Base-by-base conservation (phyloP, 306 rosid genomes). In the Malus sieversii region DNA sequence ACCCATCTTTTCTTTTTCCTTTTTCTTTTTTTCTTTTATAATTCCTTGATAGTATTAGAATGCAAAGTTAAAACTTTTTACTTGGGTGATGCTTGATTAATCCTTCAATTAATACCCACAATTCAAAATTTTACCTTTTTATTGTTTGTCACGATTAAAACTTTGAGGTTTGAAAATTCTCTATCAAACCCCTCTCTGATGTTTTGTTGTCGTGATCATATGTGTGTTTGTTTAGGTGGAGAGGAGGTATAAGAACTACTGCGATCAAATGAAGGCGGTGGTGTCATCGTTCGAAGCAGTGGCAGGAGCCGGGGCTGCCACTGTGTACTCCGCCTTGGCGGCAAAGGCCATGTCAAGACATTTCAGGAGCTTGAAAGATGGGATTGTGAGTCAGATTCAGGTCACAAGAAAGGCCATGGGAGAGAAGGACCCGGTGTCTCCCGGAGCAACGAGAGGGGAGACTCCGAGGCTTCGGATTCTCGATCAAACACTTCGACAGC, bases 261-360 rank as follows among this genome's bases (percentile, higher is more conserved):
- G 97, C 11, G 90, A 87, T 44, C 97, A 96, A 72, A 96, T 96
- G 99, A 96, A 80, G 87, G 87, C 75, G 1, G 98, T 96, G 78
- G 97, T 87, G n/a, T 80, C 91, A 0, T 74, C 93, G 1, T 96
- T 96, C 6, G 99, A 96, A 73, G 91, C 86, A 0, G 90, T 87
- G 75, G 99, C 97, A 0, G 99, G 99, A 0, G 44, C 52, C 1
- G 98, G 96, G 0, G 90, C 98, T 0, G 98, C 98, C 5, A 81
- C 66, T 1, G 99, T 92, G 20, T 96, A 96, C 89, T 88, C 99
- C 3, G 88, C 92, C 14, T 59, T 96, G 84, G 99, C 99, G 0
- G 73, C 91, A n/a, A 92, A 82, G 72, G 96, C 97, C 59, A 92
- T 96, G 98, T 96, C 99, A 1, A 84, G 90, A 78, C 97, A 96